Percentiles rank a stretch among this genome's conserved stretches.
Conservation (phyloP, 2,329 filamentous ascomycete species). For the Cryoendolithus antarcticus region DNA sequence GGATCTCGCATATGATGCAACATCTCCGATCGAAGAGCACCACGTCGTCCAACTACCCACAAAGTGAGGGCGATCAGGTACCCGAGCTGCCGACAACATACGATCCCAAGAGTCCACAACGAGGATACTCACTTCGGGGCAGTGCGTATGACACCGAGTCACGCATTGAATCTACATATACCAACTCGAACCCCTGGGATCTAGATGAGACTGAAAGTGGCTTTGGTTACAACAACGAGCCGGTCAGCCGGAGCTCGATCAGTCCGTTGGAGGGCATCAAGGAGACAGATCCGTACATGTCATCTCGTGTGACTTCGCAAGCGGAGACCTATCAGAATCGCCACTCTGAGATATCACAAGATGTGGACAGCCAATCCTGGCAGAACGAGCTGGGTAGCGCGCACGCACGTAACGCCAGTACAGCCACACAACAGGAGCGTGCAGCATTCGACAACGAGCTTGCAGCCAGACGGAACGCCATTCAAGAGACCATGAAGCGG, state of each 20-base stretch:
- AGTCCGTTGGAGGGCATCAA: conserved; percentile 1
- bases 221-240: conserved; percentile 14
- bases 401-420: conserved; percentile 38
- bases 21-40: conserved; percentile 75
- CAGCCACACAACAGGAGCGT: conserved; percentile 42
- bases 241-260: neutral
- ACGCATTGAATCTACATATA: conserved; percentile 36
- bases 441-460: conserved; percentile 65
- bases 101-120: conserved; percentile 10
- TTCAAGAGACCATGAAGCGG: conserved; percentile 60
- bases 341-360: conserved; percentile 4
- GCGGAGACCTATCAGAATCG: neutral
- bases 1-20: conserved; percentile 49
- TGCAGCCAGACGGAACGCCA: conserved; percentile 55
- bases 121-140: conserved; percentile 8
- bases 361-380: conserved; percentile 26
- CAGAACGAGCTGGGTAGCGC: conserved; percentile 36
- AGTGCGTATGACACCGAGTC: conserved; percentile 18
- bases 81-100: conserved; percentile 14
- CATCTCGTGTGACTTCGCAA: conserved; percentile 2
- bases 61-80: conserved; percentile 28
- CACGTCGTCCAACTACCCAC: conserved; percentile 60
- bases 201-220: conserved; percentile 37
- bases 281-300: neutral
- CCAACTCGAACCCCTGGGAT: conserved; percentile 43